Percentiles rank a stretch among this genome's conserved stretches.
These are phyloP conservation scores for Orbilia quercus DNA, from an alignment of 2,329 filamentous ascomycete genomes.

Conservation along the genomic window DNA sequence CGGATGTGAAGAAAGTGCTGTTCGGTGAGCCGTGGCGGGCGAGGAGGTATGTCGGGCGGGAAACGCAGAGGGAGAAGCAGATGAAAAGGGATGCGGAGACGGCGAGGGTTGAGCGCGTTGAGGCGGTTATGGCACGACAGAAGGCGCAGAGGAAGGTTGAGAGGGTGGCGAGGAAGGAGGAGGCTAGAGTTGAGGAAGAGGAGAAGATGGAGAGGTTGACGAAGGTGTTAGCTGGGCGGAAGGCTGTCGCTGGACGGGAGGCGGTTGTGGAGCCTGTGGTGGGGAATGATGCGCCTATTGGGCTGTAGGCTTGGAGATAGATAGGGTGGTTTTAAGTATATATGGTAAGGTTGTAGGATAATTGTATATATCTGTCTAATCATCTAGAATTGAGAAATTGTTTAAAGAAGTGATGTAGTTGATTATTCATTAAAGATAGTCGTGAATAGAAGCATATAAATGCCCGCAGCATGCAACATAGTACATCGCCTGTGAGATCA, in stretches of 20 bases:
- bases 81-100: conserved; percentile 65
- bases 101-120: conserved; percentile 62
- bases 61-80: conserved; percentile 64
- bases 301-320: too few relatives aligned
- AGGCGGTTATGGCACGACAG: conserved; percentile 62
- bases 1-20: conserved; percentile 60
- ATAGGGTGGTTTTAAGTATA: not conserved
- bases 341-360: conserved; percentile 26
- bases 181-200: conserved; percentile 34
- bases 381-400: not conserved
- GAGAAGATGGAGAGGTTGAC: conserved; percentile 35
- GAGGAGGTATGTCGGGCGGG: conserved; percentile 64
- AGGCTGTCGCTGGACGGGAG: conserved; percentile 3
- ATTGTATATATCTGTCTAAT: conserved; percentile 14
- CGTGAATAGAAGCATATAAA: conserved; percentile 31
- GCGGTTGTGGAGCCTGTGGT: not conserved
- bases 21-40: conserved; percentile 62
- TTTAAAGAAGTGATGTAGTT: not conserved
- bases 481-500: conserved; percentile 2
- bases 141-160: conserved; percentile 59
- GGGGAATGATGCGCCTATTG: too few relatives aligned
- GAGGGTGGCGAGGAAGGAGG: conserved; percentile 58
- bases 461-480: not conserved
- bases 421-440: conserved; percentile 48
- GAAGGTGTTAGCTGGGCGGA: conserved; percentile 24